A percentile compares a stretch with the other conserved stretches of the same genome.
phyloP scores from a whole-genome alignment of 75 land plant genomes.

The Picea glauca region DNA sequence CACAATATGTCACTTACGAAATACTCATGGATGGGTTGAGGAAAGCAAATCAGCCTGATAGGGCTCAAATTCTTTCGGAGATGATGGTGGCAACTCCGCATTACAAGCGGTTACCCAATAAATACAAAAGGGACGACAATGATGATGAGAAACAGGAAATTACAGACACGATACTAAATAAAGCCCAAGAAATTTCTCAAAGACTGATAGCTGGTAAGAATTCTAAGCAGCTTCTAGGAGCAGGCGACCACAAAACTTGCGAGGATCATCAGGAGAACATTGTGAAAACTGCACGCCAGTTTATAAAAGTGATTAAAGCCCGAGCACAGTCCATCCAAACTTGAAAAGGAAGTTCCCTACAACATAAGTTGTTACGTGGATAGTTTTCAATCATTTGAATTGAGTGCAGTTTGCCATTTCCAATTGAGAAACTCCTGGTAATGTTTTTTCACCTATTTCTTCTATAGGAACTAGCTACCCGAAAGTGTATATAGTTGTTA shows the following conservation, averaged over 20 bases:
- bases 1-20: slow-evolving; percentile 50
- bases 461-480: no score
- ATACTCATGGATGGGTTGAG: slow-evolving; percentile 28
- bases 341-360: no score
- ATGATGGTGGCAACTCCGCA: slow-evolving; percentile 51
- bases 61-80: slow-evolving; percentile 19
- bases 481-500: no score
- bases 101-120: slow-evolving; percentile 37
- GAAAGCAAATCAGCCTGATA: slow-evolving; percentile 23
- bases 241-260: no score
- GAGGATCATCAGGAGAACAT: background rate
- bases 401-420: no score
- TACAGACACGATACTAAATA: slow-evolving; percentile 29
- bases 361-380: no score
- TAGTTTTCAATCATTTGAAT: no score
- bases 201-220: slow-evolving; percentile 29
- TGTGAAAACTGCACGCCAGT: background rate
- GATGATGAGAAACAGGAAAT: slow-evolving; percentile 12
- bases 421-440: no score
- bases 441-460: no score
- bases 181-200: slow-evolving; percentile 45
- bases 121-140: slow-evolving; percentile 20
- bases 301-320: background rate
- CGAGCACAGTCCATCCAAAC: background rate
- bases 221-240: slow-evolving; percentile 22